Evolutionary conservation across 345 rosid species (phyloP), one percentile per base, ranked within the genome.

Genomic region (Eucalyptus coolabah): DNA sequence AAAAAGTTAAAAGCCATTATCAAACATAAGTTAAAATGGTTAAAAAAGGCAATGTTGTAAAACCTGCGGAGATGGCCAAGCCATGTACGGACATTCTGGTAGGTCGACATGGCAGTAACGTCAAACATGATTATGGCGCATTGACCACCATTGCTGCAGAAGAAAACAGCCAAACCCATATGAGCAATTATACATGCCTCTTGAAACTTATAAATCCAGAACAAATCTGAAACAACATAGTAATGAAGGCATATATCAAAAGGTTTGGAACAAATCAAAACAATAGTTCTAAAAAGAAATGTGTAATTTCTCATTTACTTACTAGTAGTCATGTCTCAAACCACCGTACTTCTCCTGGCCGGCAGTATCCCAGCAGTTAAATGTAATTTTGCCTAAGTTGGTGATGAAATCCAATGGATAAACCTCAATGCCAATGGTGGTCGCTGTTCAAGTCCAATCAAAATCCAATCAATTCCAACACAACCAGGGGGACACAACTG

Each of bases 51-150:
- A 49, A 32, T 49, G 13, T 17, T 17, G 81, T 1, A 34, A 69
- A n/a, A 97, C 99, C 99, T 90, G 96, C 98, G 95, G 2, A 98
- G 99, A 92, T 96, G 98, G 53, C 99, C 95, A 60, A 96, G 98
- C 99, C 99, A 98, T 72, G 99, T 98, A 6, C 98, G 98, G 23
- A 98, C 99, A 91, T 98, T 98, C 93, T 98, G 96, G 92, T 98
- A 98, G 14, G 99, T 98, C 92, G 96, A 93, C 50, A 98, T 93
- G 15, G 99, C 98, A 42, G 99, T 98, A 67, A 97, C 98, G 82
- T 98, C 99, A 86, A 98, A 98, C 99, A 98, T 98, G 21, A 98
- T 96, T n/a, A 98, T 95, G 3, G 99, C 99, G 92, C 99, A 98
- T 59, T 98, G 98, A 54, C 99, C 99, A 89, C 97, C 99, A 91